Conservation (phyloP, 306 rosid genomes). For the Notholithocarpus densiflorus region DNA sequence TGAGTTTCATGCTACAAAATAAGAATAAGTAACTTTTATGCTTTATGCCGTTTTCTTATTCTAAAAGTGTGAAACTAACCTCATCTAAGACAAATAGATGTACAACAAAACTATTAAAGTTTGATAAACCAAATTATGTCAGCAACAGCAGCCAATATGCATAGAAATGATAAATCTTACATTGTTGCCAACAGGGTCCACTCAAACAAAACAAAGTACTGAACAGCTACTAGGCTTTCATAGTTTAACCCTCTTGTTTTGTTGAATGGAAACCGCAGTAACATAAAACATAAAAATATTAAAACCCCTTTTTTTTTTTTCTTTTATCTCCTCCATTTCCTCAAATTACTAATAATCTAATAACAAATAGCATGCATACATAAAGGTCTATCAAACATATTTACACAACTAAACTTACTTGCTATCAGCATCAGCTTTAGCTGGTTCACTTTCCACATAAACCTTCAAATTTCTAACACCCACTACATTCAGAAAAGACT, state of each 20-base stretch:
- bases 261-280: not conserved
- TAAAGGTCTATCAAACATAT: too few species aligned
- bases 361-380: not conserved
- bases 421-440: slow-evolving; percentile 34
- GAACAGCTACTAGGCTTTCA: not conserved
- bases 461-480: slow-evolving; percentile 47
- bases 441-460: slow-evolving; percentile 39
- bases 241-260: not conserved
- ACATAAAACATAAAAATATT: not conserved
- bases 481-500: slow-evolving; percentile 9
- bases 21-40: not conserved
- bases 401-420: too few species aligned
- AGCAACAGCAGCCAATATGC: not conserved
- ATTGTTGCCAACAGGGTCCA: not conserved
- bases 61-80: not conserved
- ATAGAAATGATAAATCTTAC: not conserved
- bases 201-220: not conserved
- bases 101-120: not conserved
- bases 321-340: not conserved
- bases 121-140: not conserved
- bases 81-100: not conserved
- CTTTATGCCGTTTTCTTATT: not conserved
- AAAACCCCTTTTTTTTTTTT: not conserved
- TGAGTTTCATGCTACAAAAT: slow-evolving; percentile 4
- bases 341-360: not conserved